Evolutionary conservation across 495 filamentous ascomycete species (phyloP), one percentile per base, ranked within the genome.

Genomic region (Apiosordaria backusii): DNA sequence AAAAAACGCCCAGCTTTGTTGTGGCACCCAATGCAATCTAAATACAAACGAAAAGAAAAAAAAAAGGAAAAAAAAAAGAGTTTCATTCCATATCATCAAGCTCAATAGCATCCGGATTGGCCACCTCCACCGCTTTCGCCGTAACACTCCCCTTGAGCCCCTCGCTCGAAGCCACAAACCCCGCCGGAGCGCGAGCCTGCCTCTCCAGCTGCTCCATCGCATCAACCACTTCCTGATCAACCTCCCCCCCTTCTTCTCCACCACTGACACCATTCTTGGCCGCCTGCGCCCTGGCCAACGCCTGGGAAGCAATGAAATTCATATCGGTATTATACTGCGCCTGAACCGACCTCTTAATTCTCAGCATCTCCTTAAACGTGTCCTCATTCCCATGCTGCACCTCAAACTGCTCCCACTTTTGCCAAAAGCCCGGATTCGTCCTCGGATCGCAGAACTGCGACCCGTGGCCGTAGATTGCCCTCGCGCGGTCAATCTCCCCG

Each of bases 311-410:
- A 76, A 99, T 97, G 73, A 97, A 98, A 74, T 92, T 97, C 82
- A 99, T 94, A 75, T 99, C 96, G 35, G 96, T 99, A 71, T 97
- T 97, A 81, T 93, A 98, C 81, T 97, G 90, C 60, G 95, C 93
- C 77, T 97, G 93, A 4, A 98, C 95, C 81, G 93, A 97, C 72
- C 95, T 82, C 85, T 97, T 99, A 82, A 98, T 92, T 24, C 94
- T 89, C 53, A 98, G 83, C 95, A 99, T 99, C 76, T 98, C 95
- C 81, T 97, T 97, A 83, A 95, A 99, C 7, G 95, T 99, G 76
- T 99, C 95, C 73, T 99, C 96, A 77, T 99, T 99, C 62, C 95
- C 95, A 75, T 98, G 95, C 75, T 93, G 88, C 3, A 97, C 92
- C 77, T 99, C 95, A 78, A 99, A 99, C 60, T 85, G 80, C 76